Conservation (phyloP, 129 eudicot genomes). For the Sambucus nigra region DNA sequence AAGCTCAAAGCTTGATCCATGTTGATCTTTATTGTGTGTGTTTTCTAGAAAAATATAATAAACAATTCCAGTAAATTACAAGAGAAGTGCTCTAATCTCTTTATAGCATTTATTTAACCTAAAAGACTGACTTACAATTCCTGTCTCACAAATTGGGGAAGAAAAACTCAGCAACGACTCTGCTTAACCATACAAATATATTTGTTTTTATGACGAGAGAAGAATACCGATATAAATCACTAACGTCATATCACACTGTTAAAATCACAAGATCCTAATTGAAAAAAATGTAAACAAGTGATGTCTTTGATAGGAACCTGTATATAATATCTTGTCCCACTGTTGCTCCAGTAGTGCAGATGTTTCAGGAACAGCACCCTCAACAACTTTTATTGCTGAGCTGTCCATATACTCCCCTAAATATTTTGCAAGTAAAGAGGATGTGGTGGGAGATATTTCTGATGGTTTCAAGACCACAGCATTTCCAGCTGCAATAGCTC, state of each 20-base stretch:
- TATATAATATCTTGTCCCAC: constrained; percentile 94
- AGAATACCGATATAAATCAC: too few relatives aligned
- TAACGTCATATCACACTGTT: too few relatives aligned
- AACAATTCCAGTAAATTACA: too few relatives aligned
- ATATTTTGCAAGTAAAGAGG: constrained; percentile 55
- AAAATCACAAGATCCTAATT: too few relatives aligned
- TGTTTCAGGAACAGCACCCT: constrained; percentile 78
- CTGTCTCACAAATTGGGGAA: too few relatives aligned
- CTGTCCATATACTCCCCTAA: constrained; percentile 61
- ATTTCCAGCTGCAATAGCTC: constrained; percentile 98
- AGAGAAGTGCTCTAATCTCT: too few relatives aligned
- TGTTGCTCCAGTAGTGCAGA: constrained; percentile 73
- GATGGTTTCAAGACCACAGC: constrained; percentile 86
- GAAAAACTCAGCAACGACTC: neutral
- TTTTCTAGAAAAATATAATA: too few relatives aligned
- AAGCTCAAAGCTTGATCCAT: too few relatives aligned
- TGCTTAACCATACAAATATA: neutral
- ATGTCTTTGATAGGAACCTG: constrained; percentile 36
- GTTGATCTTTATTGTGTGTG: too few relatives aligned
- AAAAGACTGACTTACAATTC: too few relatives aligned
- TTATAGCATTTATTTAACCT: too few relatives aligned
- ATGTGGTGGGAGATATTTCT: constrained; percentile 72
- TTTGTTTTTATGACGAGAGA: too few relatives aligned
- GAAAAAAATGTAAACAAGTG: neutral
- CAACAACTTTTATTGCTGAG: constrained; percentile 74